Evolutionary conservation across 1,284 basidiomycete genomes (phyloP).

Genomic region (Irpex rosettiformis): DNA sequence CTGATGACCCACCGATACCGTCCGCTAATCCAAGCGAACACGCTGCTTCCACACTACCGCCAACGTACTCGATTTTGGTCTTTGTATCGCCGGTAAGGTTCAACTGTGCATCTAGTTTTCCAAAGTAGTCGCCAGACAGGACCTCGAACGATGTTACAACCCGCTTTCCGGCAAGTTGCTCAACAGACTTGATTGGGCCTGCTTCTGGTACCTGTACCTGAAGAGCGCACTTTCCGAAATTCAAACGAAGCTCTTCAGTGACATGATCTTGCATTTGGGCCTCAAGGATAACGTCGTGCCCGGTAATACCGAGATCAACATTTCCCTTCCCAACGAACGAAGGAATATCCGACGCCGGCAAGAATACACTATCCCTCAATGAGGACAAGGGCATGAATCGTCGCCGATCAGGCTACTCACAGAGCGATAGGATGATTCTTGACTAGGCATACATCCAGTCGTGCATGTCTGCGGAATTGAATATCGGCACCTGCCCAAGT

Average conservation of each 20-base stretch:
- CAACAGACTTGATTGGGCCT: conserved; percentile 65
- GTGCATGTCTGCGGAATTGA: conserved; percentile 86
- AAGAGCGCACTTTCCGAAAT: conserved; percentile 92
- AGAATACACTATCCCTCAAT: conserved; percentile 72
- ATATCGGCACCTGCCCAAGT: conserved; percentile 81
- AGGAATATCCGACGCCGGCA: conserved; percentile 96
- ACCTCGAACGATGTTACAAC: conserved; percentile 95
- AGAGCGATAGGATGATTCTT: conserved; percentile 93
- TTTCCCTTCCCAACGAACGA: conserved; percentile 98
- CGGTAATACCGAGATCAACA: conserved; percentile 91
- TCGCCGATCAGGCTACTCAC: conserved; percentile 41
- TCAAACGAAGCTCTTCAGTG: conserved; percentile 80
- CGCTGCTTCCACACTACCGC: conserved; percentile 97
- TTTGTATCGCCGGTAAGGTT: conserved; percentile 44
- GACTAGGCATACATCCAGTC: conserved; percentile 91
- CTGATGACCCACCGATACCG: conserved; percentile 85
- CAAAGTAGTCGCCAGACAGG: conserved; percentile 81
- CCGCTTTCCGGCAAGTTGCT: conserved; percentile 86
- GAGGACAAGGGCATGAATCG: neutral
- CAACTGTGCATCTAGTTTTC: conserved; percentile 61
- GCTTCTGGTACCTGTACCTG: conserved; percentile 94
- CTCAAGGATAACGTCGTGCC: conserved; percentile 97
- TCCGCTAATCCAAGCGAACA: conserved; percentile 96
- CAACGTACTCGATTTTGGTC: conserved; percentile 93
- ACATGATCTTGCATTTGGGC: conserved; percentile 76